Conservation (phyloP, 176 grass and related monocot genomes). For the Triticum dicoccoides region DNA sequence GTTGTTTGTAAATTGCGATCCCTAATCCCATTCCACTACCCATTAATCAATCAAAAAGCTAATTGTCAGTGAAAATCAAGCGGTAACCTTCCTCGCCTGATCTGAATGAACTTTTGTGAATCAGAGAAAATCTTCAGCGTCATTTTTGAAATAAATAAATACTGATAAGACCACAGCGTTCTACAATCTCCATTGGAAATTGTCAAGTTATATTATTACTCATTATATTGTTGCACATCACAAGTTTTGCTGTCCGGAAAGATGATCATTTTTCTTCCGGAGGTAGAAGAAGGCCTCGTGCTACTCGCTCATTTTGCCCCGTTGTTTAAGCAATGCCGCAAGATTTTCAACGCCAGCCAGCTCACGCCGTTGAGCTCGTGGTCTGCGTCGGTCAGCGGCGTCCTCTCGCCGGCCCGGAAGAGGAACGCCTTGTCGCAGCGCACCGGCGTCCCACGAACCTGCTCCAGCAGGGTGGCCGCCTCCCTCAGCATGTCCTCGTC, state of each 20-base stretch:
- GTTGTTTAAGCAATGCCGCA: neutral
- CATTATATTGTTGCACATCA: too few relatives aligned
- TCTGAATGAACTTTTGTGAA: constrained; percentile 5
- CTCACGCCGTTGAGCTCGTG: neutral
- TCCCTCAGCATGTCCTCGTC: neutral
- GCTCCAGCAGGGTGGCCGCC: neutral
- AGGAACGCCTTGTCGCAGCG: constrained; percentile 35
- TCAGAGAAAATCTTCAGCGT: neutral
- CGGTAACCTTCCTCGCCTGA: constrained; percentile 1
- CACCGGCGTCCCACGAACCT: neutral
- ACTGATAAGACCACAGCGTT: neutral
- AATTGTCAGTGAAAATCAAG: neutral
- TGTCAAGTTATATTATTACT: too few relatives aligned
- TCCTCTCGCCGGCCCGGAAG: neutral
- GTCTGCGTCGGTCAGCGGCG: neutral
- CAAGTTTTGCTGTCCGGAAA: too few relatives aligned
- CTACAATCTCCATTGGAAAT: neutral
- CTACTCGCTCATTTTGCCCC: too few relatives aligned
- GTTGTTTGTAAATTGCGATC: too few relatives aligned
- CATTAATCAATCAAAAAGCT: too few relatives aligned
- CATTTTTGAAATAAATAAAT: constrained; percentile 34
- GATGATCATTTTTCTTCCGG: too few relatives aligned
- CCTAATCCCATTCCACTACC: too few relatives aligned
- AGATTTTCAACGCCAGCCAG: neutral
- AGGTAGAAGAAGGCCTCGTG: too few relatives aligned